These are phyloP conservation scores for Meyerozyma sp. DNA, from an alignment of 1,139 yeast species.

Conservation along the genomic window DNA sequence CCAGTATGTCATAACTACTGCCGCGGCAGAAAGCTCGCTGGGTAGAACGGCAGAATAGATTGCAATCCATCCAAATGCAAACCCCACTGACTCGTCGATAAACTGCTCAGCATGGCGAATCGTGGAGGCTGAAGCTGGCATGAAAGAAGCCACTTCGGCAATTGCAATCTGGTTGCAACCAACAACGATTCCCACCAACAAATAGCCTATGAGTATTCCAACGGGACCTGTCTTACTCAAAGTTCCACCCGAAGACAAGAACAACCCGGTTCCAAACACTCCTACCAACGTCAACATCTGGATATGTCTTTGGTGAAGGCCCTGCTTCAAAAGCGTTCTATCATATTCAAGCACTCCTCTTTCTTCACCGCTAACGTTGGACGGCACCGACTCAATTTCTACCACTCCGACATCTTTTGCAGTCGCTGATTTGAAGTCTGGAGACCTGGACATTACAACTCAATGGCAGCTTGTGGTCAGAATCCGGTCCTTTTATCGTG, in stretches of 20 bases:
- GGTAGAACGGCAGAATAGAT: slow-evolving; percentile 17
- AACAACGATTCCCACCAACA: slow-evolving; percentile 18
- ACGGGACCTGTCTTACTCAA: slow-evolving; percentile 15
- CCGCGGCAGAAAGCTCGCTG: slow-evolving; percentile 20
- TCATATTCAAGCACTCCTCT: not conserved
- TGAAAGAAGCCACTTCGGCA: slow-evolving; percentile 24
- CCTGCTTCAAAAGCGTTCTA: slow-evolving; percentile 12
- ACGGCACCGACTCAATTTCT: not conserved
- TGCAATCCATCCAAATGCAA: slow-evolving; percentile 19
- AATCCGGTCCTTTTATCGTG: too few species aligned
- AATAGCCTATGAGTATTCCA: slow-evolving; percentile 16
- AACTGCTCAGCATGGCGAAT: slow-evolving; percentile 24
- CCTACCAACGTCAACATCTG: slow-evolving; percentile 29
- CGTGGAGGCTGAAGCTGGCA: slow-evolving; percentile 25
- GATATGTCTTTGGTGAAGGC: slow-evolving; percentile 17
- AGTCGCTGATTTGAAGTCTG: not conserved
- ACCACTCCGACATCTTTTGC: not conserved
- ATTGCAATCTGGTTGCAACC: slow-evolving; percentile 18
- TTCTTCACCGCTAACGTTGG: not conserved
- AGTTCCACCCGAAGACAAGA: slow-evolving; percentile 18
- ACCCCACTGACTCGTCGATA: slow-evolving; percentile 22
- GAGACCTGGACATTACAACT: not conserved
- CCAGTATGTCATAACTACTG: slow-evolving; percentile 23
- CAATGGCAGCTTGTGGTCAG: too few species aligned
- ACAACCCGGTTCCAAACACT: slow-evolving; percentile 22